A percentile compares a stretch with the other conserved stretches of the same genome.
Conservation (phyloP, 1,139 yeast species). For the Geotrichum armillariae region DNA sequence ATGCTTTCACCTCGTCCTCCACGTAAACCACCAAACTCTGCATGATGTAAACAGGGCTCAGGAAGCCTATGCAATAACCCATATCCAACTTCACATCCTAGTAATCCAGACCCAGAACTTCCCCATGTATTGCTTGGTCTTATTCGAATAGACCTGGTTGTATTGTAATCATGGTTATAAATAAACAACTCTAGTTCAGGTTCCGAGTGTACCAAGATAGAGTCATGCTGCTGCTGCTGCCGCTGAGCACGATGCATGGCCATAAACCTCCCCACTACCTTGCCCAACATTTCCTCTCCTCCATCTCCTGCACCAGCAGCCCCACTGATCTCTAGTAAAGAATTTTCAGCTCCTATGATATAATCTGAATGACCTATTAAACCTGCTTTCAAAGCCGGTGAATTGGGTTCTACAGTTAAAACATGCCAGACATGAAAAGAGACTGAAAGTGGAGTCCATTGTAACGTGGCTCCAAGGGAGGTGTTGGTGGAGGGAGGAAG, state of each 20-base stretch:
- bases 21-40: neutral
- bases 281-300: slow-evolving; percentile 77
- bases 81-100: slow-evolving; percentile 95
- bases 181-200: slow-evolving; percentile 60
- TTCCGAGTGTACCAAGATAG: slow-evolving; percentile 17
- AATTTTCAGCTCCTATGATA: slow-evolving; percentile 86
- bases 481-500: slow-evolving; percentile 41
- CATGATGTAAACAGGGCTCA: slow-evolving; percentile 35
- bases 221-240: slow-evolving; percentile 21
- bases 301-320: no score
- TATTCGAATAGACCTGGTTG: slow-evolving; percentile 83
- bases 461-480: slow-evolving; percentile 63
- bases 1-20: no score
- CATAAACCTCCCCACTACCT: slow-evolving; percentile 49
- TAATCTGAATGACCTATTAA: slow-evolving; percentile 84
- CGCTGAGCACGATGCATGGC: slow-evolving; percentile 27
- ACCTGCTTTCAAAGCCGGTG: slow-evolving; percentile 87
- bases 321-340: no score
- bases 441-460: slow-evolving; percentile 72
- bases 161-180: slow-evolving; percentile 83
- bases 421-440: slow-evolving; percentile 91
- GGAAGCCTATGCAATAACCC: slow-evolving; percentile 87
- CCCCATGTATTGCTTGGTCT: slow-evolving; percentile 61
- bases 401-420: slow-evolving; percentile 66
- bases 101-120: slow-evolving; percentile 67